Base-by-base conservation (phyloP, 2,329 filamentous ascomycete species). In the Xylaria sp. region DNA sequence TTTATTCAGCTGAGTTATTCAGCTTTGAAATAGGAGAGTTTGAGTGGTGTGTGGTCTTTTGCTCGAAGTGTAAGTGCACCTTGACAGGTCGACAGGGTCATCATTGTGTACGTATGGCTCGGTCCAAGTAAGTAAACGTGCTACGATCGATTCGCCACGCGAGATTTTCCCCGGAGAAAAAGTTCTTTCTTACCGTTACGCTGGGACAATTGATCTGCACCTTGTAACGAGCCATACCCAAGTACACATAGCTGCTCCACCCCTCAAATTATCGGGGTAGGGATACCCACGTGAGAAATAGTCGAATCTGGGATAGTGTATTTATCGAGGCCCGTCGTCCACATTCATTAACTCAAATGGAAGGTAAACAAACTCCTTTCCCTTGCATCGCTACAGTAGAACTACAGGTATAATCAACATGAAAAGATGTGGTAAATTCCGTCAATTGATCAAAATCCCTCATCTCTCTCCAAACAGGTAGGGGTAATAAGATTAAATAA, bases 171-270 rank as follows among this genome's bases (percentile, higher is more conserved):
- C 32, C 53, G 36, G 28, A 48, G 20, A 25, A 46, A 18, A 34
- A 12, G 10, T 9, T 2, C 12, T 20, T 32, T n/a, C 12, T 23
- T 65, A 52, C 64, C 64, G 46, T 36, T 12, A 52, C 30, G 20
- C 43, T 39, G 64, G 64, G 43, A 45, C 36, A 18, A 18, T 23
- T 12, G 50, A 62, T 66, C 52, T 58, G 15, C 63, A 18, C 12
- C 41, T 34, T 65, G 56, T 13, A 53, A 59, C 46, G 18, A 32
- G n/a, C n/a, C n/a, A n/a, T n/a, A n/a, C n/a, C n/a, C 6, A 30
- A 30, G 3, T 30, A 30, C 28, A 30, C n/a, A 13, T 60, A 28
- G 32, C 8, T 48, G 5, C 50, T 48, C 39, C 52, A 30, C 32
- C 18, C 15, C n/a, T 25, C 36, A 48, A 43, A 61, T 50, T 50